phyloP scores from a whole-genome alignment of 768 basidiomycete genomes.

The Cystofilobasidium macerans region DNA sequence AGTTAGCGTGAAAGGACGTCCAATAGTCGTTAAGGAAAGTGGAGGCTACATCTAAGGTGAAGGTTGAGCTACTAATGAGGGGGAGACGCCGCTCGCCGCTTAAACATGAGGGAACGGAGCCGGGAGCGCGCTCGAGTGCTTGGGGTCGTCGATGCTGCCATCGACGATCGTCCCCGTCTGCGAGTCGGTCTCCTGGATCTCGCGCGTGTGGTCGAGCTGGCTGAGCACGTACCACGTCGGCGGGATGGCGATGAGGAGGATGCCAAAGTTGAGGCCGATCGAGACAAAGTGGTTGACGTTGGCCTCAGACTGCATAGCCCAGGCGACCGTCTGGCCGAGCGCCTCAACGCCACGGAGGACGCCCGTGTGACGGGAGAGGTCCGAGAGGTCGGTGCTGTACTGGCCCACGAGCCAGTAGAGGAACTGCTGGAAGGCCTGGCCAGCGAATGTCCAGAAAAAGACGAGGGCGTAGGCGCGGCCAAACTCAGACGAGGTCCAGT shows the following conservation, averaged over 20 bases:
- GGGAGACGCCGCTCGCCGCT: too few relatives aligned
- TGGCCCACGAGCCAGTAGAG: conserved; percentile 32
- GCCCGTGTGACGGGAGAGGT: conserved; percentile 29
- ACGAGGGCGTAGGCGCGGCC: conserved; percentile 21
- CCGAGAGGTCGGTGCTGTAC: conserved; percentile 29
- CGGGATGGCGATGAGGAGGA: conserved; percentile 14
- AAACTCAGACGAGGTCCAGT: neutral
- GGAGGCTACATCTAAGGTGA: too few relatives aligned
- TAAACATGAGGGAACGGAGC: too few relatives aligned
- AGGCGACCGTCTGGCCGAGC: conserved; percentile 33
- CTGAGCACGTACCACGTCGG: conserved; percentile 3
- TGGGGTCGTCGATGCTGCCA: too few relatives aligned
- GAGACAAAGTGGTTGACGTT: conserved; percentile 8
- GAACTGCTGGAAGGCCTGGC: conserved; percentile 29
- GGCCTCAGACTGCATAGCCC: conserved; percentile 26
- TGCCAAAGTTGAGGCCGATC: conserved; percentile 22
- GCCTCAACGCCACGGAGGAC: conserved; percentile 32
- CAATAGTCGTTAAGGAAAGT: too few relatives aligned
- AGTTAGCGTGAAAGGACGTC: too few relatives aligned
- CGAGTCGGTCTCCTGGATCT: neutral
- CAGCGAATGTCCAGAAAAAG: conserved; percentile 32
- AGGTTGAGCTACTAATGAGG: too few relatives aligned
- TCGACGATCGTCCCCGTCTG: neutral
- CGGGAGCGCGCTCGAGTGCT: too few relatives aligned
- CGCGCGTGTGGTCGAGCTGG: neutral